phyloP scores from a whole-genome alignment of 805 yeast species.

The Vanderwaltozyma verrucispora region DNA sequence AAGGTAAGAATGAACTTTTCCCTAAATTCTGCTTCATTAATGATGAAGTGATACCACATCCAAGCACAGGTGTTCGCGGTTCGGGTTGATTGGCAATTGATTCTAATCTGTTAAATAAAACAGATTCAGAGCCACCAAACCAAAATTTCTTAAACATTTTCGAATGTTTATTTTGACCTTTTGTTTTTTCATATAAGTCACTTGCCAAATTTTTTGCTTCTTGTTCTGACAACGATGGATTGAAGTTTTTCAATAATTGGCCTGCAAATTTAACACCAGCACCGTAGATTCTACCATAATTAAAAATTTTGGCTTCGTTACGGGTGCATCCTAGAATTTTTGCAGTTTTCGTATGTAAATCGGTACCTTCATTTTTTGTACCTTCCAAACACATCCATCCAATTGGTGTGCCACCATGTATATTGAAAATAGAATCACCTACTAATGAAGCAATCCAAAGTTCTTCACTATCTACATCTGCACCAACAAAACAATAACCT shows the following conservation, averaged over 20 bases:
- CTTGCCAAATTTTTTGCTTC: constrained; percentile 60
- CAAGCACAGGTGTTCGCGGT: constrained; percentile 85
- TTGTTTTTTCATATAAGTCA: constrained; percentile 66
- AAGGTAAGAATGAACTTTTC: constrained; percentile 59
- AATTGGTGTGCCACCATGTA: constrained; percentile 93
- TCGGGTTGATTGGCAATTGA: constrained; percentile 68
- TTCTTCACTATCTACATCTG: constrained; percentile 98
- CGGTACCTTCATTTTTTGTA: constrained; percentile 82
- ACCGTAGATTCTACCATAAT: constrained; percentile 95
- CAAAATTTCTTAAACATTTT: constrained; percentile 35
- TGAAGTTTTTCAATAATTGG: constrained; percentile 72
- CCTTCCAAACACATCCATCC: constrained; percentile 99
- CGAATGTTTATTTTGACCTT: constrained; percentile 46
- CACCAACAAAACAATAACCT: constrained; percentile 91
- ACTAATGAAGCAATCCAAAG: constrained; percentile 94
- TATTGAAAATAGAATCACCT: constrained; percentile 80
- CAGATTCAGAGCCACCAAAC: constrained; percentile 90
- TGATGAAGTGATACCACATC: constrained; percentile 89
- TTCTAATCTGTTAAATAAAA: constrained; percentile 83
- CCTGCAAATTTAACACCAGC: constrained; percentile 92
- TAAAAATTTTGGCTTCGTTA: constrained; percentile 89
- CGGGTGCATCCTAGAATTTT: constrained; percentile 78
- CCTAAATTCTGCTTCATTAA: constrained; percentile 55
- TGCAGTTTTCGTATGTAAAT: constrained; percentile 91
- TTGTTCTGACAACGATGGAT: constrained; percentile 52